phyloP scores from a whole-genome alignment of 2,329 filamentous ascomycete species.

The Claviceps maximensis region DNA sequence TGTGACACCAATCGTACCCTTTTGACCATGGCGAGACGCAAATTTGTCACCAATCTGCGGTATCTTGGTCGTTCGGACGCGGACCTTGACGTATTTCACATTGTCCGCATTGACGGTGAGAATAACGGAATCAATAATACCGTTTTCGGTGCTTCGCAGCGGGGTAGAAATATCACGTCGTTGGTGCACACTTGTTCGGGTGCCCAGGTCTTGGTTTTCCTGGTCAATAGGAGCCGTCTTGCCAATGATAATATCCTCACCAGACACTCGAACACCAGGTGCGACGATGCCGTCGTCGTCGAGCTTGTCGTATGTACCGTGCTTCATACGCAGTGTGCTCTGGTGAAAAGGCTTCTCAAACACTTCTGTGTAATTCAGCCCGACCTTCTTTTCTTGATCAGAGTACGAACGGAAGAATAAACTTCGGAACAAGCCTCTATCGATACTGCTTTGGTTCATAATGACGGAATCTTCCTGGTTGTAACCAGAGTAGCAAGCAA shows the following conservation, averaged over 20 bases:
- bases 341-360: constrained; percentile 90
- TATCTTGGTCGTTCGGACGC: constrained; percentile 92
- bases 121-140: constrained; percentile 87
- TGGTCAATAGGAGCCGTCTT: constrained; percentile 93
- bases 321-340: constrained; percentile 85
- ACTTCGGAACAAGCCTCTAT: constrained; percentile 92
- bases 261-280: constrained; percentile 86
- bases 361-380: constrained; percentile 79
- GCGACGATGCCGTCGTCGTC: constrained; percentile 93
- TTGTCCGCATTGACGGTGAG: constrained; percentile 92
- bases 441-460: constrained; percentile 99
- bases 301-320: constrained; percentile 92
- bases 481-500: constrained; percentile 94
- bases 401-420: constrained; percentile 97
- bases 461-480: constrained; percentile 99
- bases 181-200: constrained; percentile 77
- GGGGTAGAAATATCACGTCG: constrained; percentile 95
- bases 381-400: constrained; percentile 91
- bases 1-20: constrained; percentile 97
- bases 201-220: constrained; percentile 85
- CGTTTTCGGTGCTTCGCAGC: constrained; percentile 86
- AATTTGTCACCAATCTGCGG: constrained; percentile 99
- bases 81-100: constrained; percentile 91
- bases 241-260: constrained; percentile 97
- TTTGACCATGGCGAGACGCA: constrained; percentile 96